Evolutionary conservation across 768 basidiomycete genomes (phyloP).

Genomic region (Sarcodon sp.): DNA sequence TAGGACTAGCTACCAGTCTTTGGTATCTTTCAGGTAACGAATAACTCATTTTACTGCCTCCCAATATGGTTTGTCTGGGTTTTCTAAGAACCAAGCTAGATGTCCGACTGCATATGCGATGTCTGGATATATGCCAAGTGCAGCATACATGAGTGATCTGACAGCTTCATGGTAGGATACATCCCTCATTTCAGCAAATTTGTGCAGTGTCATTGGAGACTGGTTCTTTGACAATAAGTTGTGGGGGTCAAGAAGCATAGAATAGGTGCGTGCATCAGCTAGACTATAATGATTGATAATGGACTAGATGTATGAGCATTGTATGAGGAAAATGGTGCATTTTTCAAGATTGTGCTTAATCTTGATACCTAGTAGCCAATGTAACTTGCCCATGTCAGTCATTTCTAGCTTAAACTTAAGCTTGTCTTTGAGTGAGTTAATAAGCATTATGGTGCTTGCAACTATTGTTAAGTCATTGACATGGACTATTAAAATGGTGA

Average conservation of each 20-base stretch:
- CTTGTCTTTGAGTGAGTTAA: constrained; percentile 1
- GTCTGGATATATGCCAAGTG: too few species aligned
- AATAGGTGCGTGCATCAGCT: constrained; percentile 13
- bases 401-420: constrained; percentile 1
- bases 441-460: background rate
- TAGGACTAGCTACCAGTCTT: constrained; percentile 4
- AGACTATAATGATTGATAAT: constrained; percentile 14
- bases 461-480: constrained; percentile 10
- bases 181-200: background rate
- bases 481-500: constrained; percentile 8
- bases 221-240: background rate
- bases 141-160: too few species aligned
- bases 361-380: constrained; percentile 11
- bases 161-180: background rate
- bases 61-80: constrained; percentile 14
- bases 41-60: constrained; percentile 13
- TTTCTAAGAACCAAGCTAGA: too few species aligned
- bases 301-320: constrained; percentile 19
- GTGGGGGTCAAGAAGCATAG: constrained; percentile 15
- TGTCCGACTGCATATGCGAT: too few species aligned
- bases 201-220: constrained; percentile 1
- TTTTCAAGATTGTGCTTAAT: too few species aligned
- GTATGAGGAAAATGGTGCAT: constrained; percentile 16
- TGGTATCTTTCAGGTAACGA: constrained; percentile 15
- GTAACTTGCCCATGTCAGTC: constrained; percentile 7